These are phyloP conservation scores for Coleophoma cylindrospora DNA, from an alignment of 2,329 filamentous ascomycete genomes.

Conservation along the genomic window DNA sequence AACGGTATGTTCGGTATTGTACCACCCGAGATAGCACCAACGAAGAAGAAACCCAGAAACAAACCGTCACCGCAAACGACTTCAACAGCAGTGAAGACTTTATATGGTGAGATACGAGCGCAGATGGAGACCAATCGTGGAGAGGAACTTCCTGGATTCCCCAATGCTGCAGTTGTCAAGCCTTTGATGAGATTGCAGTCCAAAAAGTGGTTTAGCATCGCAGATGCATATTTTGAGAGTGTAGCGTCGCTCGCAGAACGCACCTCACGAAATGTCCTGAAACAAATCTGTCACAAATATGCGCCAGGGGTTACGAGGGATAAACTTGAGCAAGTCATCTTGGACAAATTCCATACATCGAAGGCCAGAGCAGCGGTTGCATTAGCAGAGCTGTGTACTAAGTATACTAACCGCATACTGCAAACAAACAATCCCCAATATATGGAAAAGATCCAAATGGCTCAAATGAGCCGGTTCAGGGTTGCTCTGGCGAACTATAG, in stretches of 20 bases:
- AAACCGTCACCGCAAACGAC: too few species aligned
- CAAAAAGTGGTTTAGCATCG: constrained; percentile 24
- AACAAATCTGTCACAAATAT: neutral
- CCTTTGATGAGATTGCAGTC: constrained; percentile 28
- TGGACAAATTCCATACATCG: neutral
- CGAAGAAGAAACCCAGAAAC: too few species aligned
- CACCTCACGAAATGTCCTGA: constrained; percentile 8
- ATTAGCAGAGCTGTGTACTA: constrained; percentile 2
- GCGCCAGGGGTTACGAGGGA: constrained; percentile 3
- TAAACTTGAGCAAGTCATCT: neutral
- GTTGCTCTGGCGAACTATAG: constrained; percentile 8
- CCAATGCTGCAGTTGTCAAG: constrained; percentile 27
- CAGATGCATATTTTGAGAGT: constrained; percentile 16
- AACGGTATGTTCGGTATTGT: too few species aligned
- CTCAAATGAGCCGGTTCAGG: constrained; percentile 9
- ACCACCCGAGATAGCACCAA: too few species aligned
- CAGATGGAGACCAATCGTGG: constrained; percentile 24
- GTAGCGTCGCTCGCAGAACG: constrained; percentile 16
- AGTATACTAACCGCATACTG: constrained; percentile 5
- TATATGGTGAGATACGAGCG: constrained; percentile 18
- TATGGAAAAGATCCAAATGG: constrained; percentile 5
- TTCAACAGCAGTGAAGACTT: neutral
- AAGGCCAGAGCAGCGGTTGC: neutral
- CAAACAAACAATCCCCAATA: constrained; percentile 11
- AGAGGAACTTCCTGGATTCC: constrained; percentile 26